Evolutionary conservation across 1,284 basidiomycete species (phyloP).

Genomic region (Apiotrichum laibachii): DNA sequence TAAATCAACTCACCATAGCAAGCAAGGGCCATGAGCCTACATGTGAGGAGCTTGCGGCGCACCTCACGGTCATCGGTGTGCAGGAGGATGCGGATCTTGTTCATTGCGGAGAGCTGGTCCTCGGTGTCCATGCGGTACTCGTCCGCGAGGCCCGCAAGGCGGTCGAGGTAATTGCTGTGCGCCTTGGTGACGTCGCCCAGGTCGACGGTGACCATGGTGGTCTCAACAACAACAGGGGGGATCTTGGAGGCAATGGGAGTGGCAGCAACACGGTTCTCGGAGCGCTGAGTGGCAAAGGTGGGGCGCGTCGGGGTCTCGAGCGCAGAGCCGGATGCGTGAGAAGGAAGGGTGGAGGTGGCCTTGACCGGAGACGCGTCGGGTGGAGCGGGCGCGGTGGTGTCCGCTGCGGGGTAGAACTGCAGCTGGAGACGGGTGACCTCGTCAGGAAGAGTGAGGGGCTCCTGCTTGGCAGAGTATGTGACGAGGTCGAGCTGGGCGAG

Average conservation of each 20-base stretch:
- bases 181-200: conserved; percentile 31
- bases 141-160: conserved; percentile 72
- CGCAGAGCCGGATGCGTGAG: not conserved
- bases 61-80: conserved; percentile 60
- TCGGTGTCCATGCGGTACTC: conserved; percentile 71
- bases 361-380: conserved; percentile 1
- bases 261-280: conserved; percentile 4
- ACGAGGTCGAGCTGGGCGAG: conserved; percentile 51
- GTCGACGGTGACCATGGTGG: conserved; percentile 36
- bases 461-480: conserved; percentile 39
- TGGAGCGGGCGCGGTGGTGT: conserved; percentile 16
- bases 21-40: conserved; percentile 81
- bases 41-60: conserved; percentile 75
- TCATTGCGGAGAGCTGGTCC: conserved; percentile 86
- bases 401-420: conserved; percentile 49
- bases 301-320: conserved; percentile 30
- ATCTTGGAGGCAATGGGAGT: conserved; percentile 12
- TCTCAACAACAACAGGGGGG: conserved; percentile 5
- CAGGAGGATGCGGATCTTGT: conserved; percentile 78
- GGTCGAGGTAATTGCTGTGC: conserved; percentile 48
- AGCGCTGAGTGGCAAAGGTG: conserved; percentile 7
- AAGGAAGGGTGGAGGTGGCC: conserved; percentile 5
- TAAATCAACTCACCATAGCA: conserved; percentile 60
- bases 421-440: conserved; percentile 44
- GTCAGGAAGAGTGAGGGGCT: conserved; percentile 12